These are phyloP conservation scores for Irpex rosettiformis DNA, from an alignment of 1,284 basidiomycete species.

Conservation along the genomic window DNA sequence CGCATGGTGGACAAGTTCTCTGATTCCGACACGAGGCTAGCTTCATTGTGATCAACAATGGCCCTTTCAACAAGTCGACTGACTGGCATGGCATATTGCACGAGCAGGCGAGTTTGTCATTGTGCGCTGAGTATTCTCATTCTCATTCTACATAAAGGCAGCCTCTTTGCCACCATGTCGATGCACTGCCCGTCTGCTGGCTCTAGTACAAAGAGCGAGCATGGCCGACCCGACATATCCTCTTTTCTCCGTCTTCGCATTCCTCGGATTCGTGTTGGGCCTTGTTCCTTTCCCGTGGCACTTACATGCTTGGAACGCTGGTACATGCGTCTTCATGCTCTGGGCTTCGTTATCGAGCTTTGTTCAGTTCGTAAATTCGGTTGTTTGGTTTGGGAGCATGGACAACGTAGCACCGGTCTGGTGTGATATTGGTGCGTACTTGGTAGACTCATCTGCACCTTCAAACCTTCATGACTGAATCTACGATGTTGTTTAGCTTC, in stretches of 20 bases:
- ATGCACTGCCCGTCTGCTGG: neutral
- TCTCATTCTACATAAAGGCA: neutral
- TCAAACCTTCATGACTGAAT: too few species aligned
- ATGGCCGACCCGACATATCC: conserved; percentile 10
- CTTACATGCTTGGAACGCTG: conserved; percentile 48
- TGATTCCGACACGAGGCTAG: too few species aligned
- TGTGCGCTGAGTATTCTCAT: too few species aligned
- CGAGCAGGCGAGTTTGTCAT: too few species aligned
- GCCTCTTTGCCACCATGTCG: neutral
- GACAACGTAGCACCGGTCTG: neutral
- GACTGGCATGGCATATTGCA: too few species aligned
- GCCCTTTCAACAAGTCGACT: too few species aligned
- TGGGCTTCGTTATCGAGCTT: conserved; percentile 5
- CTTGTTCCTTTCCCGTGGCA: conserved; percentile 39
- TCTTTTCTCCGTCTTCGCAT: conserved; percentile 15
- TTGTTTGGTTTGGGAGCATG: conserved; percentile 1
- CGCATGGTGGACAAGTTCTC: too few species aligned
- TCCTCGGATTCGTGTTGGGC: conserved; percentile 12
- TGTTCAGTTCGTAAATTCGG: conserved; percentile 3
- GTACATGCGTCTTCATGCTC: conserved; percentile 52
- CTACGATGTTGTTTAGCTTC: conserved; percentile 1
- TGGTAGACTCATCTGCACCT: too few species aligned
- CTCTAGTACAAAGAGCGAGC: neutral
- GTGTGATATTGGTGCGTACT: conserved; percentile 8
- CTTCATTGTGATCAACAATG: too few species aligned